Percentiles rank a stretch among this genome's conserved stretches.
Evolutionary conservation across 2,329 filamentous ascomycete species (phyloP).

Genomic region (Chalara sp.): DNA sequence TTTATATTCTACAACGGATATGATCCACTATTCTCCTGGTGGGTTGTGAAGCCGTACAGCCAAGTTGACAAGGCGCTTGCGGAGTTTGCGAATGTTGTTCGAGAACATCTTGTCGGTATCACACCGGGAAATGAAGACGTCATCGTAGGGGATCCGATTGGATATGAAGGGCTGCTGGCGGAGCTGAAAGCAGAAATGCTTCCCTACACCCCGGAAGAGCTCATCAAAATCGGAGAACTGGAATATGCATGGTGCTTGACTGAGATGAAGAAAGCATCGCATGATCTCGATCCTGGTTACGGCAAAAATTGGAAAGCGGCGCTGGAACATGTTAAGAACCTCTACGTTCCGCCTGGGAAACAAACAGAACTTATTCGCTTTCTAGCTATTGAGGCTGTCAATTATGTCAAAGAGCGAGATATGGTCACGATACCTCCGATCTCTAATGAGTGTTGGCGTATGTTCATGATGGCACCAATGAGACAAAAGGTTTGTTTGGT

Average conservation of each 20-base stretch:
- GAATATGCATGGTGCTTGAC: conserved; percentile 49
- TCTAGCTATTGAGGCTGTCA: conserved; percentile 43
- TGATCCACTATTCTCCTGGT: conserved; percentile 51
- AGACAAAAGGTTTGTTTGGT: conserved; percentile 37
- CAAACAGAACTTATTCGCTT: conserved; percentile 45
- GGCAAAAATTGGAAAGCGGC: conserved; percentile 43
- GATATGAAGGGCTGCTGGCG: conserved; percentile 40
- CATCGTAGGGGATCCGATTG: conserved; percentile 50
- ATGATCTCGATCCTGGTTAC: conserved; percentile 36
- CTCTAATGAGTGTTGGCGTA: conserved; percentile 46
- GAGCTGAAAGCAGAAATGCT: conserved; percentile 52
- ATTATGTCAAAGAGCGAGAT: conserved; percentile 45
- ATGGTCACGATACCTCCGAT: conserved; percentile 48
- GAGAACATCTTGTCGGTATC: conserved; percentile 38
- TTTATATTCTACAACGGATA: conserved; percentile 46
- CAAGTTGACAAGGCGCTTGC: conserved; percentile 32
- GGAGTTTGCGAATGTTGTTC: conserved; percentile 31
- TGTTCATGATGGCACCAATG: conserved; percentile 49
- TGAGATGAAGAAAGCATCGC: conserved; percentile 46
- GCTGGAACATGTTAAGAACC: conserved; percentile 48
- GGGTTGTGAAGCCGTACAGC: conserved; percentile 40
- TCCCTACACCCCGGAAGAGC: conserved; percentile 49
- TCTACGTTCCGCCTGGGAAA: conserved; percentile 45
- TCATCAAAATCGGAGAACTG: conserved; percentile 42
- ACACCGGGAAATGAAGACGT: conserved; percentile 36